phyloP scores from a whole-genome alignment of 768 basidiomycete species.

The Dioszegia crocea region DNA sequence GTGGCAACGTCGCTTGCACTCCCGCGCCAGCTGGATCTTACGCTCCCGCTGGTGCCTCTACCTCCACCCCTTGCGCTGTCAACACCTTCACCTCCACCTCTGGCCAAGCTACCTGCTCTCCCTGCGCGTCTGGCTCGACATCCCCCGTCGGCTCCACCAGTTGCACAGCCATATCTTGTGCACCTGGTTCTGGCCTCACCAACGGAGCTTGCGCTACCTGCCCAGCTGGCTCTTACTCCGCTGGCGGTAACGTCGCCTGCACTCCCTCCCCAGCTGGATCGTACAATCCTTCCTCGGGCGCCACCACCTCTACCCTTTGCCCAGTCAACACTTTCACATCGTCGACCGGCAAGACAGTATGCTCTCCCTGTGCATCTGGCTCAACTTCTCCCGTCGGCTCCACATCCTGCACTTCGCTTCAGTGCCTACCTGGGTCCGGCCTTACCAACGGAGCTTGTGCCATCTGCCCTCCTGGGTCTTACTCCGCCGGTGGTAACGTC shows the following conservation, averaged over 20 bases:
- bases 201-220: not conserved
- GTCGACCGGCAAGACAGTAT: not conserved
- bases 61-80: not conserved
- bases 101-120: not conserved
- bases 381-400: too few relatives aligned
- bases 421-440: not conserved
- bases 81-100: not conserved
- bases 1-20: not conserved
- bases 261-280: not conserved
- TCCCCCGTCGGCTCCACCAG: not conserved
- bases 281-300: not conserved
- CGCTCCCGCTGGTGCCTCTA: not conserved
- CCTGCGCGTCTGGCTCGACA: not conserved
- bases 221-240: not conserved
- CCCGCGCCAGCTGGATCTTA: not conserved
- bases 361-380: not conserved
- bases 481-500: not conserved
- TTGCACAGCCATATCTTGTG: not conserved
- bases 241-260: not conserved
- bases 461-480: not conserved
- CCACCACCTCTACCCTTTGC: not conserved
- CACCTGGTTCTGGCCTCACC: not conserved
- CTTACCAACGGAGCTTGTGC: not conserved
- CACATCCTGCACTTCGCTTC: too few relatives aligned
- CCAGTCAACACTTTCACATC: not conserved